Evolutionary conservation across 208 protist species (phyloP), one percentile per base, ranked within the genome.

Genomic region (Leishmania gerbilli): DNA sequence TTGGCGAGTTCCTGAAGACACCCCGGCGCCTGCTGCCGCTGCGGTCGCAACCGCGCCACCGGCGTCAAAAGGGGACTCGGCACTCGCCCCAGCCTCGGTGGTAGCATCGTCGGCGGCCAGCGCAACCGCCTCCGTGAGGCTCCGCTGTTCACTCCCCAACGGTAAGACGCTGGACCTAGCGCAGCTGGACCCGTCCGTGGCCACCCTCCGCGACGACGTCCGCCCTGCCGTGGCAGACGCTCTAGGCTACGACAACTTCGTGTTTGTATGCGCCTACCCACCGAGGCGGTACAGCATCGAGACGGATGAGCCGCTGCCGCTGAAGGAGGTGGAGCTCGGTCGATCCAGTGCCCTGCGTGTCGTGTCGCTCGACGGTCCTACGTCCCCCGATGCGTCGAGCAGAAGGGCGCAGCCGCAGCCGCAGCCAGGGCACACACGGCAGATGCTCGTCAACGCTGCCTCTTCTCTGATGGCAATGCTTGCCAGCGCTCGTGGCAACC

Each of bases 121-220:
- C 27, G 42, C 68, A 17, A 40, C 58, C 53, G 71, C 72, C 74
- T 56, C 74, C 47, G 92, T 97, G 74, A 89, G 74, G 45, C 45
- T 97, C 1, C 91, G 89, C 80, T 95, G 89, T 74, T 77, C 83
- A 8, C 87, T 97, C 9, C 92, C 93, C 17, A 83, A 82, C n/a
- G 91, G 93, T 37, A 76, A 77, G 74, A 77, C 86, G 60, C 31
- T 82, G 86, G 74, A 90, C 80, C 37, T 86, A 88, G 47, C 27
- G 53, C 42, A 55, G 27, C 82, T 95, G 40, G 79, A 90, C 77
- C 86, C 85, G 2, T 19, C 64, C 51, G 74, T 62, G 37, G 88
- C 77, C 49, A 93, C 92, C 13, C 85, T 97, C 31, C 81, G 79
- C 13, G 56, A 65, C n/a, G 68, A 90, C 45, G 84, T 97, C n/a